Percentiles rank a stretch among this genome's conserved stretches.
Evolutionary conservation across 306 rosid genomes (phyloP).

Genomic region (Cucumis sativus): DNA sequence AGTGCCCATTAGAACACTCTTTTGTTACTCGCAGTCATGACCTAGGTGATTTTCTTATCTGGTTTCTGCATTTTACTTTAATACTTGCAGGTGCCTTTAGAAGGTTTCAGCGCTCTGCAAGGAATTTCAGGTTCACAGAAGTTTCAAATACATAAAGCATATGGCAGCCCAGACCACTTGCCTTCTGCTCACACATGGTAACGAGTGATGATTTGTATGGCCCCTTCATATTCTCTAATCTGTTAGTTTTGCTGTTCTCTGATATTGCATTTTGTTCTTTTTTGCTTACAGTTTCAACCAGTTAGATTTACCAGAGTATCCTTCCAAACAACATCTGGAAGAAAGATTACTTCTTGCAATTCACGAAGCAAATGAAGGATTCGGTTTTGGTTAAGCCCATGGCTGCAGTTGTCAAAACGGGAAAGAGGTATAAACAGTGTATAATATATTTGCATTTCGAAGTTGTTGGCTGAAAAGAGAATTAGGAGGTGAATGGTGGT

Average conservation of each 20-base stretch:
- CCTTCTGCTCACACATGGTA: constrained; percentile 99
- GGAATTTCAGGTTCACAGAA: constrained; percentile 97
- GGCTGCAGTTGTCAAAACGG: background rate
- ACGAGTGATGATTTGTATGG: no score
- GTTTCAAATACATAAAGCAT: constrained; percentile 98
- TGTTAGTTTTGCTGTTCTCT: background rate
- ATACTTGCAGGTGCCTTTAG: constrained; percentile 80
- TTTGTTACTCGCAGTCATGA: background rate
- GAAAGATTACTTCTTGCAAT: constrained; percentile 84
- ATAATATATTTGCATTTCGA: constrained; percentile 25
- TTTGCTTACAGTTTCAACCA: constrained; percentile 79
- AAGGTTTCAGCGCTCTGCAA: constrained; percentile 97
- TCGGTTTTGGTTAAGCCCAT: constrained; percentile 67
- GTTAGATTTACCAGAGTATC: constrained; percentile 92
- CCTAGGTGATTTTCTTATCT: background rate
- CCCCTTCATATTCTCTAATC: no score
- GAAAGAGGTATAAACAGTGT: constrained; percentile 29
- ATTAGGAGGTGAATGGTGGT: constrained; percentile 39
- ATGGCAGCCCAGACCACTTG: constrained; percentile 90
- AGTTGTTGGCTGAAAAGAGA: constrained; percentile 17
- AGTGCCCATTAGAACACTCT: background rate
- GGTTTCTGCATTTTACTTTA: background rate
- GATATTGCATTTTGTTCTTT: background rate
- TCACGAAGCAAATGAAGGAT: constrained; percentile 93
- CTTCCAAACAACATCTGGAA: constrained; percentile 79